Evolutionary conservation across 139 green algal genomes (phyloP).

Genomic region (Zygnema cylindricum): DNA sequence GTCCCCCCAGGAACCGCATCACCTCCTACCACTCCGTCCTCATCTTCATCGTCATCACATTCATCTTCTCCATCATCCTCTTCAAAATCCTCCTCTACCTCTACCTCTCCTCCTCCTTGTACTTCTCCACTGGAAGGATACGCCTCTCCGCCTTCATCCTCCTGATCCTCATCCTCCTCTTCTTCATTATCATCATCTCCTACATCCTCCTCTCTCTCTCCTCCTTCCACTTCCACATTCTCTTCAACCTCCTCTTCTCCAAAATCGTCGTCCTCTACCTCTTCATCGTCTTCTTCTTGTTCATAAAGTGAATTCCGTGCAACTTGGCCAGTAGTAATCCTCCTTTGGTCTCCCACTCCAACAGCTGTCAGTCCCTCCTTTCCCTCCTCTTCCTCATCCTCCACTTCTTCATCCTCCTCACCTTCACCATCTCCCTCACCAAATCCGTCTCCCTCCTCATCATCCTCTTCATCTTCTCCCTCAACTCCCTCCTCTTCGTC

Average conservation of each 20-base stretch:
- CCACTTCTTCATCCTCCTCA: not conserved
- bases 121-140: not conserved
- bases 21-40: not conserved
- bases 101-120: not conserved
- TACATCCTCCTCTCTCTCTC: not conserved
- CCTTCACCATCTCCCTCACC: not conserved
- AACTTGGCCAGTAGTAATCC: not conserved
- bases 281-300: not conserved
- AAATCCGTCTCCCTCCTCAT: not conserved
- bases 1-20: not conserved
- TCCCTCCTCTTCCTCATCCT: not conserved
- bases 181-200: not conserved
- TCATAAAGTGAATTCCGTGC: not conserved
- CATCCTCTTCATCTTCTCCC: not conserved
- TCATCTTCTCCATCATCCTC: not conserved
- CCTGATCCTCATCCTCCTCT: not conserved
- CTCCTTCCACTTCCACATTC: not conserved
- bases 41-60: slow-evolving; percentile 3
- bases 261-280: not conserved
- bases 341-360: not conserved
- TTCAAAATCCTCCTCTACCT: slow-evolving; percentile 4
- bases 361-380: not conserved
- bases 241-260: not conserved
- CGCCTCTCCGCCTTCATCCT: not conserved
- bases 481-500: not conserved